These are phyloP conservation scores for Dipteronia sinensis DNA, from an alignment of 345 rosid species.

Conservation along the genomic window DNA sequence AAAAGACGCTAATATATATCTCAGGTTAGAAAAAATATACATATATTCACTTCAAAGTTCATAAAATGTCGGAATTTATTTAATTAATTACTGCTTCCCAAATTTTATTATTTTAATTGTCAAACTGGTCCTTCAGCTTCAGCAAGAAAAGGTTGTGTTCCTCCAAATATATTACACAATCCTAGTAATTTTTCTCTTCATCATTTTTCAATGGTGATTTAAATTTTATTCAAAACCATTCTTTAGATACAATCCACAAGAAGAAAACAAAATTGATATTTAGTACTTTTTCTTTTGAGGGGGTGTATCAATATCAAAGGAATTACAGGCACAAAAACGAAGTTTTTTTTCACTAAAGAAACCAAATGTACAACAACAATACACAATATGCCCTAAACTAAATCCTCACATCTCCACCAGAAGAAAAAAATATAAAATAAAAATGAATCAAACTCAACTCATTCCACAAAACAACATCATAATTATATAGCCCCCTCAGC, in stretches of 20 bases:
- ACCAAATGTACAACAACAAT: slow-evolving; percentile 39
- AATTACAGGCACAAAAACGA: slow-evolving; percentile 19
- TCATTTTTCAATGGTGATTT: too few relatives aligned
- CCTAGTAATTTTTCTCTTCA: too few relatives aligned
- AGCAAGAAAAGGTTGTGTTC: too few relatives aligned
- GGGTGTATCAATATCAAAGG: background rate
- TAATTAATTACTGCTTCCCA: too few relatives aligned
- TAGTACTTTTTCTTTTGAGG: background rate
- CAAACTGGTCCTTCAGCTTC: too few relatives aligned
- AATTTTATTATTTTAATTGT: too few relatives aligned
- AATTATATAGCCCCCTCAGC: slow-evolving; percentile 13
- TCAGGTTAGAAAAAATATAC: too few relatives aligned
- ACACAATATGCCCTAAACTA: slow-evolving; percentile 35
- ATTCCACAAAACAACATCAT: slow-evolving; percentile 21
- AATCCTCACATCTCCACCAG: slow-evolving; percentile 27
- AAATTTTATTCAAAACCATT: background rate
- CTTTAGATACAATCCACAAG: background rate
- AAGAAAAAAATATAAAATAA: background rate
- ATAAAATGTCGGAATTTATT: too few relatives aligned
- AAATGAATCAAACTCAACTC: slow-evolving; percentile 30
- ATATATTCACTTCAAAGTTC: too few relatives aligned
- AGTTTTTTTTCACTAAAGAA: slow-evolving; percentile 20
- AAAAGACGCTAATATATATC: too few relatives aligned
- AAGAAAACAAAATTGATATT: background rate
- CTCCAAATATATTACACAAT: too few relatives aligned